A percentile compares a stretch with the other conserved stretches of the same genome.
phyloP scores from a whole-genome alignment of 2,329 filamentous ascomycete genomes.

The Phialophora macrospora region DNA sequence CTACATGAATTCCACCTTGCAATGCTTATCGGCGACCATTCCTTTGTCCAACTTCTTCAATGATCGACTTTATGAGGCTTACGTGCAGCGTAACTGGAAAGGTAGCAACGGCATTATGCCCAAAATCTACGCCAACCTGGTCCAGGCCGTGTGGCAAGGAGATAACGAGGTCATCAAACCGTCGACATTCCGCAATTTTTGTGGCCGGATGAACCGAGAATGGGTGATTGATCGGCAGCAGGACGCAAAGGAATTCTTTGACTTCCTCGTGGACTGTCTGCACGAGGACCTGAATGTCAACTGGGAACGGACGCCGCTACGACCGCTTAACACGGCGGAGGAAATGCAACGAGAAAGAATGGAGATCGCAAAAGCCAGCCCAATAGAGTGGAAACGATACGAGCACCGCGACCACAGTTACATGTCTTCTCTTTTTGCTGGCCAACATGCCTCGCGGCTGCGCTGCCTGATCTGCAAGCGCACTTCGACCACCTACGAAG shows the following conservation, averaged over 20 bases:
- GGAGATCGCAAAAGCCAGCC: slow-evolving; percentile 67
- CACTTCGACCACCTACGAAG: slow-evolving; percentile 70
- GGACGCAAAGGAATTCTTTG: slow-evolving; percentile 88
- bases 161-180: slow-evolving; percentile 59
- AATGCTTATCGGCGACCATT: slow-evolving; percentile 76
- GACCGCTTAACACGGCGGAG: slow-evolving; percentile 63
- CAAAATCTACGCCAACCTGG: slow-evolving; percentile 65
- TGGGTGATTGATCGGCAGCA: slow-evolving; percentile 81
- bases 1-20: slow-evolving; percentile 90
- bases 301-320: slow-evolving; percentile 64
- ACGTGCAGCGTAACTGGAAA: slow-evolving; percentile 68
- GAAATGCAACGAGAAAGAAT: slow-evolving; percentile 65
- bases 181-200: slow-evolving; percentile 69
- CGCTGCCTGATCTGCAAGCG: slow-evolving; percentile 65
- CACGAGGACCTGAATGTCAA: slow-evolving; percentile 82
- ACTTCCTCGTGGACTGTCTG: slow-evolving; percentile 78
- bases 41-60: slow-evolving; percentile 67
- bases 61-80: slow-evolving; percentile 61
- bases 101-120: slow-evolving; percentile 68
- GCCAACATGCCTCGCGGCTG: slow-evolving; percentile 67
- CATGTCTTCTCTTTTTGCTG: slow-evolving; percentile 78
- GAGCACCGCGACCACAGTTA: slow-evolving; percentile 73
- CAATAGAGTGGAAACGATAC: slow-evolving; percentile 75
- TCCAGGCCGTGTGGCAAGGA: slow-evolving; percentile 67
- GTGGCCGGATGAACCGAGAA: slow-evolving; percentile 65